Evolutionary conservation across 371 early-diverging fungal genomes (phyloP).

Genomic region (Mortierella sp.): DNA sequence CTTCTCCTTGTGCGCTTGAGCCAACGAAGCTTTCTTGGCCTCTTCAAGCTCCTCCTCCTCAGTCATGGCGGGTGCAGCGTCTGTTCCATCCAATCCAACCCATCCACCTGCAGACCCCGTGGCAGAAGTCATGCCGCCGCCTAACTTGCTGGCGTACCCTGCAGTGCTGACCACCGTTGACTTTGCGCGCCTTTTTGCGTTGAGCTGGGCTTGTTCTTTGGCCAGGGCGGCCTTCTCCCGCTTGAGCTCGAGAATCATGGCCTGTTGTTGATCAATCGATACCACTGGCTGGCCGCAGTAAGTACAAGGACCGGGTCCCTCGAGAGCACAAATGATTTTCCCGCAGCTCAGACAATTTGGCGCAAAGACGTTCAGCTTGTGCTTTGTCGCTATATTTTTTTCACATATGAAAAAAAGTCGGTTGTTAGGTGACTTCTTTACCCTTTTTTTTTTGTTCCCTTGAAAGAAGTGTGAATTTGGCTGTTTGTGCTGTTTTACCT

Average conservation of each 20-base stretch:
- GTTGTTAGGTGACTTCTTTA: not conserved
- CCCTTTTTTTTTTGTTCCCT: not conserved
- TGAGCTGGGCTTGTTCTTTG: constrained; percentile 41
- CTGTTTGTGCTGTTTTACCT: constrained; percentile 21
- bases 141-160: constrained; percentile 61
- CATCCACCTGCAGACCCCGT: constrained; percentile 58
- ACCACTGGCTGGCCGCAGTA: constrained; percentile 84
- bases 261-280: constrained; percentile 78
- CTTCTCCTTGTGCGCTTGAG: constrained; percentile 81
- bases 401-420: not conserved
- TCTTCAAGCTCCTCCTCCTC: constrained; percentile 66
- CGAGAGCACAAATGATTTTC: constrained; percentile 86
- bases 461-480: not conserved
- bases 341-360: constrained; percentile 93
- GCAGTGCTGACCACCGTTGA: constrained; percentile 41
- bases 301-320: constrained; percentile 91
- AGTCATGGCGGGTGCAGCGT: constrained; percentile 27
- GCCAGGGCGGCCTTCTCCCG: constrained; percentile 48
- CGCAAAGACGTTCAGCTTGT: constrained; percentile 80
- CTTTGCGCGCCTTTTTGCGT: constrained; percentile 36
- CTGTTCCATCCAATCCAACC: constrained; percentile 32
- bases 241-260: constrained; percentile 65
- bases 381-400: constrained; percentile 75
- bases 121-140: constrained; percentile 55
- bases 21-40: constrained; percentile 65